Conservation (phyloP, 371 early-diverging fungal genomes). For the Gilbertella persicaria region DNA sequence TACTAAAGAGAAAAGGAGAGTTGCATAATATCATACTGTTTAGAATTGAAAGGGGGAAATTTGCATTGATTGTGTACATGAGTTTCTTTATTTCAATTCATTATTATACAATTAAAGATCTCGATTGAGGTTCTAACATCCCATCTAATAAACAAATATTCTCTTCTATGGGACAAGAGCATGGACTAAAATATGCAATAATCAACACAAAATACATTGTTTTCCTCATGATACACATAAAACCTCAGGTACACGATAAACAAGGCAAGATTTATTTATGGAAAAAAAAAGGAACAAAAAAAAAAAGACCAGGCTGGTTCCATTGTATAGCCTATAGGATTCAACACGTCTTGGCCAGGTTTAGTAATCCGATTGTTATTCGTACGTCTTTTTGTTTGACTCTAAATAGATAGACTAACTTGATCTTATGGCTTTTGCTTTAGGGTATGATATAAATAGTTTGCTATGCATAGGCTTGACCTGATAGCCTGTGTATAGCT, state of each 20-base stretch:
- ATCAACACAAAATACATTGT: conserved; percentile 13
- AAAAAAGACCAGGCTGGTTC: conserved; percentile 43
- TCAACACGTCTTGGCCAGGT: conserved; percentile 60
- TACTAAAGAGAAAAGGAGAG: too few species aligned
- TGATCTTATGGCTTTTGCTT: conserved; percentile 28
- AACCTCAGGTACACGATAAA: conserved; percentile 9
- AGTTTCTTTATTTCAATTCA: too few species aligned
- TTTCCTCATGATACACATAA: conserved; percentile 29
- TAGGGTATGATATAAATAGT: conserved; percentile 48
- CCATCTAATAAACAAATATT: background rate
- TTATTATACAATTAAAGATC: too few species aligned
- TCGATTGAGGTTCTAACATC: too few species aligned
- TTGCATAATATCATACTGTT: too few species aligned
- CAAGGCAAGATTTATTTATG: background rate
- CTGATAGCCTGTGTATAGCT: conserved; percentile 19
- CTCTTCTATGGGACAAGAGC: background rate
- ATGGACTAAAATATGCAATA: conserved; percentile 2
- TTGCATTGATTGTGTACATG: too few species aligned
- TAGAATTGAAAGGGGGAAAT: too few species aligned
- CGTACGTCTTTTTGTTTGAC: conserved; percentile 13
- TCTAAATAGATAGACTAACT: background rate
- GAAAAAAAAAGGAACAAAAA: conserved; percentile 23
- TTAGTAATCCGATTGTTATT: conserved; percentile 52
- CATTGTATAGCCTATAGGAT: conserved; percentile 39
- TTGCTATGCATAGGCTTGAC: too few species aligned